Evolutionary conservation across 768 basidiomycete species (phyloP).

Genomic region (Lactarius pseudohatsudake): DNA sequence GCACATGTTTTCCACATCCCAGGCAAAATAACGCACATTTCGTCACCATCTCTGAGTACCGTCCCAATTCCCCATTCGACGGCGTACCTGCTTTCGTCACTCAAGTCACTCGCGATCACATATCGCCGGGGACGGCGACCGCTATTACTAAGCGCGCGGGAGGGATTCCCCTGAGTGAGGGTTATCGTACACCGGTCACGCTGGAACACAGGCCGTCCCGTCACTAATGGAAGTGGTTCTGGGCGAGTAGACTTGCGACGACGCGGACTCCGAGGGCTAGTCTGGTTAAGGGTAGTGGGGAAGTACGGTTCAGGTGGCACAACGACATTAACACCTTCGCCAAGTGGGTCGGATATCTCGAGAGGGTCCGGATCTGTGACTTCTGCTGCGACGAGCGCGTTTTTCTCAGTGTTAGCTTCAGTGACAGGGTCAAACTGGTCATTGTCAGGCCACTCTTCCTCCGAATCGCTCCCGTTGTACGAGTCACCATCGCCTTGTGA

Average conservation of each 20-base stretch:
- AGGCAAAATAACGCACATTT: slow-evolving; percentile 50
- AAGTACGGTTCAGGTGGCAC: slow-evolving; percentile 84
- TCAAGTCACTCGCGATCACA: slow-evolving; percentile 91
- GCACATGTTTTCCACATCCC: background rate
- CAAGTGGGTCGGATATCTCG: slow-evolving; percentile 72
- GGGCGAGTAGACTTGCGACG: slow-evolving; percentile 63
- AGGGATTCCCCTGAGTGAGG: slow-evolving; percentile 83
- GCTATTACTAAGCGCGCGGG: slow-evolving; percentile 45
- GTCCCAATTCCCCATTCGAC: slow-evolving; percentile 99
- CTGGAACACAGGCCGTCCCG: slow-evolving; percentile 81
- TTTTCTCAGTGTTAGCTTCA: slow-evolving; percentile 84
- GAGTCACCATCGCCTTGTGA: slow-evolving; percentile 41
- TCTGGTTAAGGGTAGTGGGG: slow-evolving; percentile 62
- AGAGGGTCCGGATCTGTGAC: slow-evolving; percentile 53
- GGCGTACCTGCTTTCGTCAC: slow-evolving; percentile 91
- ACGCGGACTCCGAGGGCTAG: slow-evolving; percentile 39
- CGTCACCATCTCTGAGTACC: slow-evolving; percentile 91
- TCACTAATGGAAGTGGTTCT: slow-evolving; percentile 64
- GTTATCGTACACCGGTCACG: slow-evolving; percentile 91
- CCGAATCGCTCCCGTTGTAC: slow-evolving; percentile 55
- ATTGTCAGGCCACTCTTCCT: slow-evolving; percentile 57
- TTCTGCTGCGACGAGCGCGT: slow-evolving; percentile 57
- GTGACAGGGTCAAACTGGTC: slow-evolving; percentile 78
- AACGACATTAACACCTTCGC: slow-evolving; percentile 90
- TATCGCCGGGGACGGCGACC: slow-evolving; percentile 66